Conservation (phyloP, 352 stramenopile genomes). For the Globisporangium cylindrosporum region DNA sequence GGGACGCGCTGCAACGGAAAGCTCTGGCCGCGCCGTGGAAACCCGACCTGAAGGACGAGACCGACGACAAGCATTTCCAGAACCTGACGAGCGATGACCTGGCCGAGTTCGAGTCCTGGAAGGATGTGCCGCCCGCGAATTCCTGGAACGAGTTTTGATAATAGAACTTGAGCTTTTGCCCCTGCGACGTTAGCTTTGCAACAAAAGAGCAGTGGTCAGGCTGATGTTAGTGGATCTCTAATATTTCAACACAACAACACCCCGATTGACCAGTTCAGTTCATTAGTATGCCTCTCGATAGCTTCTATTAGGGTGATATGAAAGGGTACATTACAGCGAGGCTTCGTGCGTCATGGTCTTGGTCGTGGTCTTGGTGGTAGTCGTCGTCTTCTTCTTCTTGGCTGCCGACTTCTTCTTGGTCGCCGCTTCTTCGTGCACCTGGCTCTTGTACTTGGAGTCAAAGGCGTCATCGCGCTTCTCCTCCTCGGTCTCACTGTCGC, state of each 20-base stretch:
- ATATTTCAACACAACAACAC: neutral
- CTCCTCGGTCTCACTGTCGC: conserved; percentile 39
- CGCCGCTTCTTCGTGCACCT: conserved; percentile 10
- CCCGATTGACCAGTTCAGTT: neutral
- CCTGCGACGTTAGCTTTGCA: neutral
- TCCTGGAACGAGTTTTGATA: conserved; percentile 43
- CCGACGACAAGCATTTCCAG: conserved; percentile 41
- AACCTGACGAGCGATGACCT: conserved; percentile 33
- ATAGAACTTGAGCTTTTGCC: neutral
- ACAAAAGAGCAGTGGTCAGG: neutral
- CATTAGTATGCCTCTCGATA: neutral
- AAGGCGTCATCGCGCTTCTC: conserved; percentile 26
- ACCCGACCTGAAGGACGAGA: conserved; percentile 34
- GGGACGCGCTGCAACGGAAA: conserved; percentile 31
- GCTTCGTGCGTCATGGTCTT: neutral
- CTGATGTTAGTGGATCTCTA: neutral
- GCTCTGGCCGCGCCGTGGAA: conserved; percentile 40
- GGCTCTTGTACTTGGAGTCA: conserved; percentile 11
- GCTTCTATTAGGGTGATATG: conserved; percentile 1
- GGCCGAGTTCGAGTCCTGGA: conserved; percentile 32
- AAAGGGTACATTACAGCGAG: conserved; percentile 9
- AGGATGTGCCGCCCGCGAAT: conserved; percentile 23
- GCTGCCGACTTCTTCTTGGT: conserved; percentile 8
- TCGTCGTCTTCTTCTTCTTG: neutral
- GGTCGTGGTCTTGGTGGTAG: conserved; percentile 3